Percentiles rank a stretch among this genome's conserved stretches.
Evolutionary conservation across 257 asterid species (phyloP).

Genomic region (Fraxinus quadrangulata): DNA sequence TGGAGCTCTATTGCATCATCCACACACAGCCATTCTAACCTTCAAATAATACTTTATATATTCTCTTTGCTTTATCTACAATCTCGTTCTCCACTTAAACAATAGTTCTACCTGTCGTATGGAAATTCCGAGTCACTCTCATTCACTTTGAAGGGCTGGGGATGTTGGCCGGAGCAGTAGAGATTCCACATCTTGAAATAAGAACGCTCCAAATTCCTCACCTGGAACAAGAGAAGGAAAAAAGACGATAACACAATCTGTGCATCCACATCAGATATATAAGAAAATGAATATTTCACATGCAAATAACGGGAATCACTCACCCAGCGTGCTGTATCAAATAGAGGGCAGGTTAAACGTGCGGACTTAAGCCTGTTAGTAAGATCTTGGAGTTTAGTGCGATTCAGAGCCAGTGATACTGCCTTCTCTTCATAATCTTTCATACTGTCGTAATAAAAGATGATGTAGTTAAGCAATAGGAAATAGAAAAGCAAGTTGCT

Average conservation of each 20-base stretch:
- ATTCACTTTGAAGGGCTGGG: constrained; percentile 80
- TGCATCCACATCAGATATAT: background rate
- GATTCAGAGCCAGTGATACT: constrained; percentile 75
- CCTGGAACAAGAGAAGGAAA: constrained; percentile 42
- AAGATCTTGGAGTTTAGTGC: constrained; percentile 76
- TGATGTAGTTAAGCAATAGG: constrained; percentile 14
- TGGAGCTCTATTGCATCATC: constrained; percentile 1
- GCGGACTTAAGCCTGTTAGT: constrained; percentile 76
- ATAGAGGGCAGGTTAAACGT: constrained; percentile 84
- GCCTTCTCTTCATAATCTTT: constrained; percentile 96
- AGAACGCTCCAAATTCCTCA: constrained; percentile 82
- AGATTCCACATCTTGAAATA: constrained; percentile 97
- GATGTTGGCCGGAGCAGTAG: constrained; percentile 77
- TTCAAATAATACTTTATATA: constrained; percentile 2
- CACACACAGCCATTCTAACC: constrained; percentile 20
- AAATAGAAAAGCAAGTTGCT: background rate
- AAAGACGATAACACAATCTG: background rate
- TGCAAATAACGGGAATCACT: constrained; percentile 28
- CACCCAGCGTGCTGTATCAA: constrained; percentile 94
- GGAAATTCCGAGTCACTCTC: constrained; percentile 76
- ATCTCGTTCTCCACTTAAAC: constrained; percentile 31
- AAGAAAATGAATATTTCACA: background rate
- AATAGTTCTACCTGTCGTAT: constrained; percentile 45
- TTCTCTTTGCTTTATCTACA: constrained; percentile 55
- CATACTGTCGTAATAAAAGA: constrained; percentile 54